phyloP scores from a whole-genome alignment of 768 basidiomycete genomes.

The Auriscalpium orientale region DNA sequence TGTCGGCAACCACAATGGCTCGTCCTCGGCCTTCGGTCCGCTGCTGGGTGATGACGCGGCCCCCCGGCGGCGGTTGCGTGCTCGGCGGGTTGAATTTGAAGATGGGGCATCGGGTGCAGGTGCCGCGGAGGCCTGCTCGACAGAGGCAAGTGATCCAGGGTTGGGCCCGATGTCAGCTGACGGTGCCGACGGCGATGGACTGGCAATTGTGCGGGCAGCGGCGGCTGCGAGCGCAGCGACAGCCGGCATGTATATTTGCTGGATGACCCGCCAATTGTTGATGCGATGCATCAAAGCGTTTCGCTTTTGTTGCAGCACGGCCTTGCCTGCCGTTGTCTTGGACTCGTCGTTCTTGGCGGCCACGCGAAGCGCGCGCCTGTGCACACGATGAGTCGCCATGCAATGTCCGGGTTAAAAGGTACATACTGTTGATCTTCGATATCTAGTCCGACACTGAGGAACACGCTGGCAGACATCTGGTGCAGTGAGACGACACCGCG shows the following conservation, averaged over 20 bases:
- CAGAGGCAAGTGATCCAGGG: no score
- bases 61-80: no score
- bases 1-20: constrained; percentile 1
- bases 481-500: not conserved
- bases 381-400: no score
- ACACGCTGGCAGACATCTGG: not conserved
- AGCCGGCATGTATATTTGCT: constrained; percentile 4
- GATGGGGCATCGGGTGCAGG: not conserved
- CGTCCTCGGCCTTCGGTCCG: not conserved
- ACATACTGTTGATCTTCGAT: not conserved
- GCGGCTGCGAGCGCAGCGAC: no score
- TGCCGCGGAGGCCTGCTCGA: no score
- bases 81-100: no score
- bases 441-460: not conserved
- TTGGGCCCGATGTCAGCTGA: no score
- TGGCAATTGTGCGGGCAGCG: no score
- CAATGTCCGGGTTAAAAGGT: not conserved
- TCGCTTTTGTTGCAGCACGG: not conserved
- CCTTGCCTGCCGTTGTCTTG: not conserved
- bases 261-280: not conserved
- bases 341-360: not conserved
- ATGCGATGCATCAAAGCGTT: constrained; percentile 1
- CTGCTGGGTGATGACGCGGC: no score
- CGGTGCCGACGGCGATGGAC: no score
- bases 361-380: not conserved